These are phyloP conservation scores for Mycena capillaripes DNA, from an alignment of 768 basidiomycete genomes.

Conservation along the genomic window DNA sequence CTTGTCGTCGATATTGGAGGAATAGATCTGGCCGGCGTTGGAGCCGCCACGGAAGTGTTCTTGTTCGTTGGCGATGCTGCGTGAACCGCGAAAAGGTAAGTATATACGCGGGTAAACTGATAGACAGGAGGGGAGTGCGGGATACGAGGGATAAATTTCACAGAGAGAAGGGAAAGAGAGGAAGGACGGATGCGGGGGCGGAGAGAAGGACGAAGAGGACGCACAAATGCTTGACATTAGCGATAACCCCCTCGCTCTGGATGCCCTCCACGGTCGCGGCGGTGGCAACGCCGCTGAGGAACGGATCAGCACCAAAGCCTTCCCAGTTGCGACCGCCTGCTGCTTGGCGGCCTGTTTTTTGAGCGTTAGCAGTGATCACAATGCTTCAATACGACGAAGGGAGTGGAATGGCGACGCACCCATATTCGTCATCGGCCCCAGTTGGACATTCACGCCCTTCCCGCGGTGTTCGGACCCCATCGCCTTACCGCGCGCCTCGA, in stretches of 20 bases:
- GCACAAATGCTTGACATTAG: slow-evolving; percentile 52
- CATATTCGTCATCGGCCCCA: slow-evolving; percentile 46
- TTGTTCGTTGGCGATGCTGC: slow-evolving; percentile 42
- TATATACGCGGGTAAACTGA: no score
- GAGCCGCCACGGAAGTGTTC: slow-evolving; percentile 40
- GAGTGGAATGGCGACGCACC: slow-evolving; percentile 18
- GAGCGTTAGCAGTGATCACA: no score
- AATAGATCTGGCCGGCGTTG: slow-evolving; percentile 24
- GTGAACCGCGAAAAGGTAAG: no score
- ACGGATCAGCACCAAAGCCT: slow-evolving; percentile 60
- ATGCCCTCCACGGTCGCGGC: slow-evolving; percentile 55
- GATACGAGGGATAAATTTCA: no score
- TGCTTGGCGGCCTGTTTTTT: slow-evolving; percentile 5
- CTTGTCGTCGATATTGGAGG: slow-evolving; percentile 57
- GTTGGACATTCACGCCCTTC: slow-evolving; percentile 57
- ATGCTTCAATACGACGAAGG: neutral
- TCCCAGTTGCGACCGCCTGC: slow-evolving; percentile 61
- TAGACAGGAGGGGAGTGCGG: no score
- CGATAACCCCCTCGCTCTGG: slow-evolving; percentile 54
- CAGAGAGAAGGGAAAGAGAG: neutral
- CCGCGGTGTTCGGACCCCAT: slow-evolving; percentile 74
- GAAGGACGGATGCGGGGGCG: neutral
- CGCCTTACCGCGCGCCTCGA: slow-evolving; percentile 59
- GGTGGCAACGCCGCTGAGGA: slow-evolving; percentile 55
- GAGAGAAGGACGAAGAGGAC: slow-evolving; percentile 34